Conservation (phyloP, 2,329 filamentous ascomycete species). For the Alternaria atra region DNA sequence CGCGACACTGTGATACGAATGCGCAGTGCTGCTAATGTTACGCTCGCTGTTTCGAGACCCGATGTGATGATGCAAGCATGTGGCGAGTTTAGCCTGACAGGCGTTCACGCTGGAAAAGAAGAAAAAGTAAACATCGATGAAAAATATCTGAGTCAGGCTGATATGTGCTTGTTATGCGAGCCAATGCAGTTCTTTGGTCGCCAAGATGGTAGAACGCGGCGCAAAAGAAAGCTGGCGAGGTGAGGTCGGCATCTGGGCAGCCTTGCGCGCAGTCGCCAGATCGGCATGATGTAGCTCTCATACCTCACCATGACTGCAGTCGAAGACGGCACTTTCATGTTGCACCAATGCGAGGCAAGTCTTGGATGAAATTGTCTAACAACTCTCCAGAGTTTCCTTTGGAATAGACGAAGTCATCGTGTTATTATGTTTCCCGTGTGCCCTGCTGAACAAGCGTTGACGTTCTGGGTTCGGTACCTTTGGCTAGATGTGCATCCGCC, state of each 20-base stretch:
- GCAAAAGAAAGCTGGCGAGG: conserved; percentile 9
- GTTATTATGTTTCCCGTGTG: neutral
- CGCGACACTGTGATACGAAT: neutral
- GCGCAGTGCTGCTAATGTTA: neutral
- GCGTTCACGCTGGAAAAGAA: conserved; percentile 2
- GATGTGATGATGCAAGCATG: neutral
- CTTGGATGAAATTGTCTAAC: neutral
- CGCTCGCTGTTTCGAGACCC: neutral
- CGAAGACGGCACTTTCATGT: neutral
- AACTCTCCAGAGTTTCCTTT: neutral
- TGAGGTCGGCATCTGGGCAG: conserved; percentile 5
- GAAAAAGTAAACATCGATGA: neutral
- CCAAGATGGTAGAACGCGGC: neutral
- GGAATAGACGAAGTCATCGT: neutral
- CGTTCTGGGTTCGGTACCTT: conserved; percentile 20
- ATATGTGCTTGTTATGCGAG: conserved; percentile 3
- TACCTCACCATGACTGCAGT: conserved; percentile 9
- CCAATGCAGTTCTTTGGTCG: conserved; percentile 2
- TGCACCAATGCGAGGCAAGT: neutral
- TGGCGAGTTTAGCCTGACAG: neutral
- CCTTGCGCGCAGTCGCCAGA: conserved; percentile 10
- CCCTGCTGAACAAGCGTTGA: conserved; percentile 10
- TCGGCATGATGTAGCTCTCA: conserved; percentile 16
- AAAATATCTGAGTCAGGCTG: neutral
- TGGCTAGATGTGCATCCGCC: conserved; percentile 20